phyloP scores from a whole-genome alignment of 805 yeast species.

The Sugiyamaella mastotermitis region DNA sequence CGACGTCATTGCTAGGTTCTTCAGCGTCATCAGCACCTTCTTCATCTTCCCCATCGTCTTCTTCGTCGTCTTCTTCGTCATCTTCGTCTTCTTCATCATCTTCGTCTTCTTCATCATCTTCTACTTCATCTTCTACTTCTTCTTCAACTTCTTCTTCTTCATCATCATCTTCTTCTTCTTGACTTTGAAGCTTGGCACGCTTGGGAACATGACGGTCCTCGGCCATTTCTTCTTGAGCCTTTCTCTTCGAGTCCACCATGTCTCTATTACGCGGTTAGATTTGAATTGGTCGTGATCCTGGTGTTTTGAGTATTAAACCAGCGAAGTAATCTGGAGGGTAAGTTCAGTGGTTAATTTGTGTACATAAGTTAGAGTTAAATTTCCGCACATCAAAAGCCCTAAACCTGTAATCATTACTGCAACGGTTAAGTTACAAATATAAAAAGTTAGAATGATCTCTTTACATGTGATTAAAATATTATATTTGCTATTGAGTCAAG shows the following conservation, averaged over 20 bases:
- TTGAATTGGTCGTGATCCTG: too few species aligned
- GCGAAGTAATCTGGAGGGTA: too few species aligned
- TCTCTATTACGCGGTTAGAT: not conserved
- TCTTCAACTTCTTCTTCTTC: slow-evolving; percentile 12
- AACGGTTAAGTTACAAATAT: too few species aligned
- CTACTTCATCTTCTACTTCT: slow-evolving; percentile 9
- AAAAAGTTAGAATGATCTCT: too few species aligned
- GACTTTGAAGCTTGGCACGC: slow-evolving; percentile 3
- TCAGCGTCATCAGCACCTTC: slow-evolving; percentile 26
- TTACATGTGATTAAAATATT: too few species aligned
- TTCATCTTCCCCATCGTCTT: slow-evolving; percentile 25
- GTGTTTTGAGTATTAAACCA: too few species aligned
- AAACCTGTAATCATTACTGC: too few species aligned
- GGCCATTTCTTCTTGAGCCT: slow-evolving; percentile 2
- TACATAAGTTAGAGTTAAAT: too few species aligned
- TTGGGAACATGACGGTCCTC: slow-evolving; percentile 1
- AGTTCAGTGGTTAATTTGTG: too few species aligned
- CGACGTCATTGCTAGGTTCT: slow-evolving; percentile 24
- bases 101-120: slow-evolving; percentile 10
- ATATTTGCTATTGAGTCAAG: too few species aligned
- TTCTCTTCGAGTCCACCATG: slow-evolving; percentile 3
- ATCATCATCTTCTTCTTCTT: slow-evolving; percentile 6
- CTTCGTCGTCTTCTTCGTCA: slow-evolving; percentile 11
- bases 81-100: slow-evolving; percentile 14
- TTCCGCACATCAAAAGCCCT: too few species aligned